Conservation (phyloP, 306 rosid genomes). For the Spatholobus suberectus region DNA sequence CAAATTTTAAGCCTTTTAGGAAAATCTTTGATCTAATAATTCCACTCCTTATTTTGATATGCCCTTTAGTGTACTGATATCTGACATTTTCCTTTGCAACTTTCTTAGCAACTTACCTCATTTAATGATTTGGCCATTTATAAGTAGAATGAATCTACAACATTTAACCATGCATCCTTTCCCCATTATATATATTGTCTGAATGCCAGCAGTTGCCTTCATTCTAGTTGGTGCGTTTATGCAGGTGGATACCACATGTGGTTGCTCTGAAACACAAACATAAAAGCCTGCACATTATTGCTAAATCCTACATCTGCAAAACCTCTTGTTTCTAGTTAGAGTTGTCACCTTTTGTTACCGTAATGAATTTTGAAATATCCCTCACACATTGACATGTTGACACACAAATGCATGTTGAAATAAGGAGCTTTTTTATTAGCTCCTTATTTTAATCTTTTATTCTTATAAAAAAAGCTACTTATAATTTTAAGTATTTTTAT, state of each 20-base stretch:
- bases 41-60: slow-evolving; percentile 29
- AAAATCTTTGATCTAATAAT: too few relatives aligned
- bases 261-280: slow-evolving; percentile 87
- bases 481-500: too few relatives aligned
- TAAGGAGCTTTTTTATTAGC: too few relatives aligned
- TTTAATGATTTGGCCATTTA: neutral
- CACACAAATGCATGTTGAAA: slow-evolving; percentile 25
- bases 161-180: slow-evolving; percentile 19
- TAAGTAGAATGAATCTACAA: slow-evolving; percentile 16
- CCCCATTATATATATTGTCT: slow-evolving; percentile 1
- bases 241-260: slow-evolving; percentile 85
- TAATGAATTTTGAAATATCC: neutral
- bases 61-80: neutral
- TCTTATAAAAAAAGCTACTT: too few relatives aligned
- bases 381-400: neutral
- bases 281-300: slow-evolving; percentile 77
- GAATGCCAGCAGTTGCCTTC: slow-evolving; percentile 17
- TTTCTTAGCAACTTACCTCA: slow-evolving; percentile 21
- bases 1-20: too few relatives aligned
- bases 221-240: slow-evolving; percentile 27
- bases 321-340: too few relatives aligned
- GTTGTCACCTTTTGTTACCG: too few relatives aligned
- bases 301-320: slow-evolving; percentile 93
- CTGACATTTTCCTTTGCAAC: slow-evolving; percentile 17
- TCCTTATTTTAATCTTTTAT: too few relatives aligned